Evolutionary conservation across 2,329 filamentous ascomycete genomes (phyloP), one percentile per base, ranked within the genome.

Genomic region (Alternaria atra): DNA sequence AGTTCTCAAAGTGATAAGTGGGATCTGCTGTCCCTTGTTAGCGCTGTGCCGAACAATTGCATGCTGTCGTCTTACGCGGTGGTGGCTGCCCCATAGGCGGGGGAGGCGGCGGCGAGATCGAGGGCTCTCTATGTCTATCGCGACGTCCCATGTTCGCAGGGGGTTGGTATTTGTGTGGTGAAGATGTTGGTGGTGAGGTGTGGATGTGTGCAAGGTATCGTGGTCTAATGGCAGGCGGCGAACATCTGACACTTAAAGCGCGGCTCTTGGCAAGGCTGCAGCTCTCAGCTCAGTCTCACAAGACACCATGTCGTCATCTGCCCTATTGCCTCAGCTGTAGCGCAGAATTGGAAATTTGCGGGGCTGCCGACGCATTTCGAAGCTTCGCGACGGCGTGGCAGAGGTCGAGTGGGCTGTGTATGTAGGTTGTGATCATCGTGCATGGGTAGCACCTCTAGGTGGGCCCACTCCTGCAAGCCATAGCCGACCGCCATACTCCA

Each of bases 1-100:
- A 72, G 58, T 66, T 69, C 30, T 72, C 68, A 52, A 72, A 72
- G 63, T 63, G 67, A 57, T 72, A 72, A 20, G 67, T 69, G 48
- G 68, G 64, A 25, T 69, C 66, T 40, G 67, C 67, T 65, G 52
- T 9, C 8, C 10, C 37, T 23, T 27, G 42, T 64, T 35, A 63
- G 58, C 52, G 48, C 17, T 23, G 27, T 20, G 5, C 30, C 29
- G 1, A 30, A n/a, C 4, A 47, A 37, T 27, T 46, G 13, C n/a
- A 25, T 6, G 1, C 12, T 7, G 15, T 29, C 10, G 6, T 32
- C 58, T 23, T 52, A 60, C 60, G 52, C 17, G 34, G 52, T 15
- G 61, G 66, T n/a, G 60, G 65, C 20, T 65, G 64, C 35, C 61
- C 62, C 50, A 66, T 64, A 3, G 66, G 66, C 17, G 68, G 69